Conservation (phyloP, 2,329 filamentous ascomycete species). For the Huntiella abstrusa region DNA sequence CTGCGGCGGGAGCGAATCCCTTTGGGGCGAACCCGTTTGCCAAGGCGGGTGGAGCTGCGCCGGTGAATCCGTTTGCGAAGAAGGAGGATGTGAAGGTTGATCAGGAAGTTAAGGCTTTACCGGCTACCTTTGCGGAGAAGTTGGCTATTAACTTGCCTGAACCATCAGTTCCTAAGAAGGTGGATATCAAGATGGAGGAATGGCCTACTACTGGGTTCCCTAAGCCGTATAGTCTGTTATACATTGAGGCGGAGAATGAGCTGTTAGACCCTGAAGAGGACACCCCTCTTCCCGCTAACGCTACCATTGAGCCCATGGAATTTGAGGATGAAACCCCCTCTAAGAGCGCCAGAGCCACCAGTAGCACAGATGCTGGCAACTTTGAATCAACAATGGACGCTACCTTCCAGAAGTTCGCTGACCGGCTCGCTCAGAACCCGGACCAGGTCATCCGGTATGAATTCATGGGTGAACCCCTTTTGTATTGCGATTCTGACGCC, state of each 20-base stretch:
- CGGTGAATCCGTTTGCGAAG: conserved; percentile 42
- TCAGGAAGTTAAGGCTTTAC: conserved; percentile 21
- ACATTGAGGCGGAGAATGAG: conserved; percentile 86
- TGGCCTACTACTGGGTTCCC: conserved; percentile 39
- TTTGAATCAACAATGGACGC: conserved; percentile 61
- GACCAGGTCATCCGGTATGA: conserved; percentile 72
- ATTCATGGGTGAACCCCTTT: conserved; percentile 50
- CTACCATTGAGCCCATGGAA: conserved; percentile 25
- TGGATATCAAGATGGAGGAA: conserved; percentile 56
- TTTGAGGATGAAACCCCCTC: conserved; percentile 19
- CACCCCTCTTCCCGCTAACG: conserved; percentile 30
- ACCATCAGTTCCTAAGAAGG: conserved; percentile 14
- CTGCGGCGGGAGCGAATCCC: conserved; percentile 26
- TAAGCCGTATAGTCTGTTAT: conserved; percentile 52
- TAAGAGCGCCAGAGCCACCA: conserved; percentile 16
- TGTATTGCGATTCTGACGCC: conserved; percentile 62
- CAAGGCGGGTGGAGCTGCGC: conserved; percentile 15
- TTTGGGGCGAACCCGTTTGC: conserved; percentile 43
- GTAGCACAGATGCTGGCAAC: conserved; percentile 42
- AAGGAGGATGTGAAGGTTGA: conserved; percentile 13
- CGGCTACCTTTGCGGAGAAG: conserved; percentile 51
- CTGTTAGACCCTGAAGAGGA: conserved; percentile 45
- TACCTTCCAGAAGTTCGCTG: conserved; percentile 64
- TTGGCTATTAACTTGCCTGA: conserved; percentile 50
- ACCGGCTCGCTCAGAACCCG: conserved; percentile 59